Conservation (phyloP, 2,329 filamentous ascomycete species). For the Ceratocystis diversiconidia region DNA sequence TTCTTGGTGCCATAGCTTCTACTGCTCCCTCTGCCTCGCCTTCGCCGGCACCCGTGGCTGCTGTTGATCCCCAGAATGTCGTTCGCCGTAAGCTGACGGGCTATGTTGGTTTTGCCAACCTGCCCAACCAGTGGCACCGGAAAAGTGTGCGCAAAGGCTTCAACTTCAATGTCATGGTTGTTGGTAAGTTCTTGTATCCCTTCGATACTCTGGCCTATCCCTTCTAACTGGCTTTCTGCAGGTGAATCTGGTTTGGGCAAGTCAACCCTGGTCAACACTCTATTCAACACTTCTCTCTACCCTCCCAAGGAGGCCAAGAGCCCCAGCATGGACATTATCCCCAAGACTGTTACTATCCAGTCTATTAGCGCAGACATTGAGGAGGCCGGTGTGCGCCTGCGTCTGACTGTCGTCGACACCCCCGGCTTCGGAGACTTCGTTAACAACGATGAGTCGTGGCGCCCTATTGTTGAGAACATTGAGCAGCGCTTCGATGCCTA, state of each 20-base stretch:
- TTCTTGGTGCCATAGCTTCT: conserved; percentile 2
- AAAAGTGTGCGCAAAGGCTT: conserved; percentile 99
- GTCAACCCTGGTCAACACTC: conserved; percentile 95
- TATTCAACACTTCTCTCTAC: conserved; percentile 99
- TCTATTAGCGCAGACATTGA: conserved; percentile 95
- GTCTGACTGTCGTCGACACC: conserved; percentile 92
- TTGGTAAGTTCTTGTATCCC: conserved; percentile 53
- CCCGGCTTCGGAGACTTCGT: conserved; percentile 98
- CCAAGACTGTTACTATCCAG: conserved; percentile 92
- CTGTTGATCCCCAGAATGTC: conserved; percentile 74
- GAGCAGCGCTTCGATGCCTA: conserved; percentile 98
- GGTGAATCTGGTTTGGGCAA: conserved; percentile 99
- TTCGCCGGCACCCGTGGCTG: conserved; percentile 25
- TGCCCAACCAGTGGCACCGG: conserved; percentile 99
- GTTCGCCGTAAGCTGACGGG: conserved; percentile 96
- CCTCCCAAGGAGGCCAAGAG: conserved; percentile 97
- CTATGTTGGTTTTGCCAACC: conserved; percentile 95
- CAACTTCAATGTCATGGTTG: conserved; percentile 99
- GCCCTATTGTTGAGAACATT: conserved; percentile 98
- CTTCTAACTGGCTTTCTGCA: conserved; percentile 27
- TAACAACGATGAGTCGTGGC: conserved; percentile 99
- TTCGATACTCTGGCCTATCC: background rate
- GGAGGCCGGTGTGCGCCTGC: conserved; percentile 92
- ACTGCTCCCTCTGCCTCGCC: conserved; percentile 9
- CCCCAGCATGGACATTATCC: conserved; percentile 92